A percentile compares a stretch with the other conserved stretches of the same genome.
These are phyloP conservation scores for Diaporthe destruens DNA, from an alignment of 2,329 filamentous ascomycete species.

Conservation along the genomic window DNA sequence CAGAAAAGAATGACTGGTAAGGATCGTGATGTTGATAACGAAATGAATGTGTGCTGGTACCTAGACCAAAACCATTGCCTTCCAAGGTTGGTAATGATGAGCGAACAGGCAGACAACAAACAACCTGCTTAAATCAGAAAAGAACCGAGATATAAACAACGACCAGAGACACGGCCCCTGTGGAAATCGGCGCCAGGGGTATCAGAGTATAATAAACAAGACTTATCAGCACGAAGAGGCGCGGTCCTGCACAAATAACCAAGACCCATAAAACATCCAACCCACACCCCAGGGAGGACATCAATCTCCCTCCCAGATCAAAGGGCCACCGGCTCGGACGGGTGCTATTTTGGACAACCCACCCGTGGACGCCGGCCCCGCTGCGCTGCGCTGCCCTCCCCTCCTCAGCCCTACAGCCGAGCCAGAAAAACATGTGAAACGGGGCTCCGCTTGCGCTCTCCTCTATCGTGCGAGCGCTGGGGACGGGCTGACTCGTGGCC, in stretches of 20 bases:
- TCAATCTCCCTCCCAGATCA: slow-evolving; percentile 1
- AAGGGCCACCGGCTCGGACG: slow-evolving; percentile 1
- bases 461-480: slow-evolving; percentile 12
- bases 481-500: slow-evolving; percentile 5
- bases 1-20: not conserved
- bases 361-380: not conserved
- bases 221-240: not conserved
- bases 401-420: slow-evolving; percentile 29
- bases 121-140: not conserved
- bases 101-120: not conserved
- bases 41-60: not conserved
- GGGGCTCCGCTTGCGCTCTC: not conserved
- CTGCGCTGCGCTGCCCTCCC: too few relatives aligned
- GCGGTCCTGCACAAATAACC: not conserved
- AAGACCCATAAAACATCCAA: not conserved
- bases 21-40: not conserved
- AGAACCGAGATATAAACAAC: not conserved
- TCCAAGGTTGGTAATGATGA: too few relatives aligned
- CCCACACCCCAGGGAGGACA: not conserved
- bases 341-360: slow-evolving; percentile 26
- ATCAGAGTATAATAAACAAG: not conserved
- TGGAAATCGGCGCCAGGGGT: too few relatives aligned
- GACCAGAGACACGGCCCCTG: not conserved
- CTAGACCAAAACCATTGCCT: not conserved
- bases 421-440: not conserved